Percentiles rank a stretch among this genome's conserved stretches.
phyloP scores from a whole-genome alignment of 148 eudicot genomes.

The Rhododendron henanense region DNA sequence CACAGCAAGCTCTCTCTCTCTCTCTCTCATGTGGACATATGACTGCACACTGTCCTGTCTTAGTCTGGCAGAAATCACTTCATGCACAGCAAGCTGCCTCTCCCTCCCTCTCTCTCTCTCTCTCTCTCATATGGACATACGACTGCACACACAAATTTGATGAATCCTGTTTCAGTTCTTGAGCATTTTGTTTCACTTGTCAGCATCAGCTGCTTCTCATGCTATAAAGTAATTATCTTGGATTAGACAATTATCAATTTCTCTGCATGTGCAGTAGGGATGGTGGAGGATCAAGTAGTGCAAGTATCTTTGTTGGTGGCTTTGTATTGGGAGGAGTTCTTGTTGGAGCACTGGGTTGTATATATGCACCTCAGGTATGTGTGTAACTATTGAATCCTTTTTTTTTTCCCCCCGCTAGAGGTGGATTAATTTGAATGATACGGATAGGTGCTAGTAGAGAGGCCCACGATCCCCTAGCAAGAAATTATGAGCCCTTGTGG shows the following conservation, averaged over 20 bases:
- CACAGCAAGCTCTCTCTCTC: background rate
- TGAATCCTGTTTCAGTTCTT: constrained; percentile 1
- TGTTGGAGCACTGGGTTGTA: constrained; percentile 62
- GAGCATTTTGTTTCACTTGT: background rate
- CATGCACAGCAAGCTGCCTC: background rate
- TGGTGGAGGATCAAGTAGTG: constrained; percentile 44
- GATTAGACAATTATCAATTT: background rate
- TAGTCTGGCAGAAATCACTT: background rate
- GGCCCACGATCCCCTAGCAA: background rate
- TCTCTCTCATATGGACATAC: background rate
- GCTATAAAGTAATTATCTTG: background rate
- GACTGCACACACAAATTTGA: background rate
- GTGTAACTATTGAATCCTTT: background rate
- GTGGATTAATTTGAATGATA: background rate
- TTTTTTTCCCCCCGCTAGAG: background rate
- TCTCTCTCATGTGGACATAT: background rate
- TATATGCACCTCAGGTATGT: constrained; percentile 72
- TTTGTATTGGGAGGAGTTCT: constrained; percentile 70
- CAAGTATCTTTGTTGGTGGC: constrained; percentile 60
- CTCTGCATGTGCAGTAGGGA: constrained; percentile 23
- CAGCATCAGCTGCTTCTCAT: background rate
- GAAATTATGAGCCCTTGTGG: background rate
- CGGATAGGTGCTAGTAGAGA: background rate
- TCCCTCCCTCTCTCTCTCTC: constrained; percentile 1
- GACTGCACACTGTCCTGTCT: background rate